Evolutionary conservation across 331 rosid species (phyloP).

Genomic region (Quercus tomentella): DNA sequence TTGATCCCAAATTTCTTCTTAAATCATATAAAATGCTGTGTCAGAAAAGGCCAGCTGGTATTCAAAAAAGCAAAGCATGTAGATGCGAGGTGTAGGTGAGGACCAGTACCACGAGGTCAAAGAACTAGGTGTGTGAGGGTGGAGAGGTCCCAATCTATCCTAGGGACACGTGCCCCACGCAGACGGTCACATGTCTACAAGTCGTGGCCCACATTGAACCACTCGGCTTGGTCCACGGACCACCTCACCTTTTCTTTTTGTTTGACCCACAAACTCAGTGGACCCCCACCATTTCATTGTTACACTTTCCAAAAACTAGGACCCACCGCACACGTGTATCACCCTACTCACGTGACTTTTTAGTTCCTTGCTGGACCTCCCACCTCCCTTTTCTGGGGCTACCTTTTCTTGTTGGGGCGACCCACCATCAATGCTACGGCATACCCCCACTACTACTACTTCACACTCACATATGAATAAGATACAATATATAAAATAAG

Average conservation of each 20-base stretch:
- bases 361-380: not conserved
- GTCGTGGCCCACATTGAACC: slow-evolving; percentile 40
- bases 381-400: not conserved
- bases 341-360: slow-evolving; percentile 24
- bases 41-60: slow-evolving; percentile 7
- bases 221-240: slow-evolving; percentile 39
- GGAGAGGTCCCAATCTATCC: slow-evolving; percentile 19
- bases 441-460: too few relatives aligned
- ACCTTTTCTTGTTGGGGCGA: not conserved
- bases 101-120: not conserved
- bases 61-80: not conserved
- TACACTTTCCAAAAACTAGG: not conserved
- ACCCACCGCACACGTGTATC: slow-evolving; percentile 27
- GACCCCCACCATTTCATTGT: slow-evolving; percentile 6
- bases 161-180: slow-evolving; percentile 42
- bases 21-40: slow-evolving; percentile 17
- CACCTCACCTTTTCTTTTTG: slow-evolving; percentile 11
- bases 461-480: too few relatives aligned
- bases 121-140: not conserved
- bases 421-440: not conserved
- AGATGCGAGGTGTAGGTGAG: not conserved
- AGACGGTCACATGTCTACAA: slow-evolving; percentile 30
- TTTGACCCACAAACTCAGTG: not conserved
- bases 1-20: too few relatives aligned
- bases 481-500: too few relatives aligned